Evolutionary conservation across 176 grass and related monocot species (phyloP).

Genomic region (Hordeum marinum): DNA sequence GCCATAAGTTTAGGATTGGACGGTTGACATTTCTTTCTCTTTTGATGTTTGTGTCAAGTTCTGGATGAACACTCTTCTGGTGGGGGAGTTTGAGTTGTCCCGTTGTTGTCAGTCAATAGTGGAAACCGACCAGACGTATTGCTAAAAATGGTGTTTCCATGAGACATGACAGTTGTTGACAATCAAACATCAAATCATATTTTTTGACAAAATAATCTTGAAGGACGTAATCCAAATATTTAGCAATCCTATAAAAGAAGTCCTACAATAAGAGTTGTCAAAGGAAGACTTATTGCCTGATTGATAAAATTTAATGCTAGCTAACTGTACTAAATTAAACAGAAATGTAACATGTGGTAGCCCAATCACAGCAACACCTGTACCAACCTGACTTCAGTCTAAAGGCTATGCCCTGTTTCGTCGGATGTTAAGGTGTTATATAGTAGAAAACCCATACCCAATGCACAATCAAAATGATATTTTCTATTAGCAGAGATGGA

Average conservation of each 20-base stretch:
- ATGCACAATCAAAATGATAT: neutral
- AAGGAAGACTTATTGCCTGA: neutral
- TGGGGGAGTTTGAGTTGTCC: neutral
- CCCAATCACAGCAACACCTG: neutral
- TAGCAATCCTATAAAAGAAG: neutral
- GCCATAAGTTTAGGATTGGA: neutral
- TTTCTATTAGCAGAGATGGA: neutral
- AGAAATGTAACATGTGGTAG: neutral
- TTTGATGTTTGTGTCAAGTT: neutral
- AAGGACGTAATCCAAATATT: neutral
- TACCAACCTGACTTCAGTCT: neutral
- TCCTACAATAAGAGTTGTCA: neutral
- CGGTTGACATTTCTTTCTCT: too few species aligned
- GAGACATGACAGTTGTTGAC: neutral
- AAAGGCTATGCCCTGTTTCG: neutral
- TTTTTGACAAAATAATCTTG: neutral
- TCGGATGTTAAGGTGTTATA: neutral
- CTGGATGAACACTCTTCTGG: neutral
- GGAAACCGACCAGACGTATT: neutral
- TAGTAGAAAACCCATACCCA: neutral
- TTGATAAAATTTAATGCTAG: neutral
- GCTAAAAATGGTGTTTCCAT: neutral
- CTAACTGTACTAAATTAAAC: neutral
- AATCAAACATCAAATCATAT: slow-evolving; percentile 14
- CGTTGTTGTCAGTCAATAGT: neutral